phyloP scores from a whole-genome alignment of 768 basidiomycete species.

The Leccinum fibrillosum region DNA sequence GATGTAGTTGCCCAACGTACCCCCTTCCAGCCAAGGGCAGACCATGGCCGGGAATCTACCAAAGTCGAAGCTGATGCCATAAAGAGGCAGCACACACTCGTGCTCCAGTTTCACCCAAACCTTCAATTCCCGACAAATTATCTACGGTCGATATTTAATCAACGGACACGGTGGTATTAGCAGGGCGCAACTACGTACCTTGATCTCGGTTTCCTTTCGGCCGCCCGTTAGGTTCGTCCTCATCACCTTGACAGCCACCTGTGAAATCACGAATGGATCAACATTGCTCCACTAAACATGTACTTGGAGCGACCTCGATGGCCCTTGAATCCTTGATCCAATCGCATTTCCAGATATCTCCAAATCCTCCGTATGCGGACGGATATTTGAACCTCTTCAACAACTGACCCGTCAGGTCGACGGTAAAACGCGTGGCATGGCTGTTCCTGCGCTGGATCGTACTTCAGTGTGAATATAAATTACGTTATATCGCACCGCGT shows the following conservation, averaged over 20 bases:
- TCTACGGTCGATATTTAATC: not conserved
- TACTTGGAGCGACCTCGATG: slow-evolving; percentile 17
- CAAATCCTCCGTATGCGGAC: slow-evolving; percentile 20
- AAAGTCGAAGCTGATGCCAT: slow-evolving; percentile 29
- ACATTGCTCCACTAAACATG: not conserved
- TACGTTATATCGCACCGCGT: slow-evolving; percentile 3
- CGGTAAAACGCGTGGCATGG: not conserved
- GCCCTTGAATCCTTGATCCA: slow-evolving; percentile 16
- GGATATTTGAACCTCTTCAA: slow-evolving; percentile 18
- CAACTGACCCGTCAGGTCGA: slow-evolving; percentile 13
- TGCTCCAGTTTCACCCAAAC: slow-evolving; percentile 30
- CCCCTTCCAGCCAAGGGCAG: slow-evolving; percentile 33
- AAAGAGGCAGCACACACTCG: slow-evolving; percentile 26
- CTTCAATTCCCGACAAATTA: slow-evolving; percentile 15
- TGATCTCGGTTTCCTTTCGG: slow-evolving; percentile 8
- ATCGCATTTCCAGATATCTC: slow-evolving; percentile 25
- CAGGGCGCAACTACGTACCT: slow-evolving; percentile 4
- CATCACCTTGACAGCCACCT: slow-evolving; percentile 29
- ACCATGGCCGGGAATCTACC: slow-evolving; percentile 32
- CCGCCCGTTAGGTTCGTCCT: slow-evolving; percentile 14
- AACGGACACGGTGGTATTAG: not conserved
- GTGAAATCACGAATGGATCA: not conserved
- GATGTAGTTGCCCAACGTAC: slow-evolving; percentile 25
- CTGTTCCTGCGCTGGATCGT: not conserved
- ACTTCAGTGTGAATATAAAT: not conserved